These are phyloP conservation scores for Epichloe sibirici DNA, from an alignment of 2,329 filamentous ascomycete species.

Conservation along the genomic window DNA sequence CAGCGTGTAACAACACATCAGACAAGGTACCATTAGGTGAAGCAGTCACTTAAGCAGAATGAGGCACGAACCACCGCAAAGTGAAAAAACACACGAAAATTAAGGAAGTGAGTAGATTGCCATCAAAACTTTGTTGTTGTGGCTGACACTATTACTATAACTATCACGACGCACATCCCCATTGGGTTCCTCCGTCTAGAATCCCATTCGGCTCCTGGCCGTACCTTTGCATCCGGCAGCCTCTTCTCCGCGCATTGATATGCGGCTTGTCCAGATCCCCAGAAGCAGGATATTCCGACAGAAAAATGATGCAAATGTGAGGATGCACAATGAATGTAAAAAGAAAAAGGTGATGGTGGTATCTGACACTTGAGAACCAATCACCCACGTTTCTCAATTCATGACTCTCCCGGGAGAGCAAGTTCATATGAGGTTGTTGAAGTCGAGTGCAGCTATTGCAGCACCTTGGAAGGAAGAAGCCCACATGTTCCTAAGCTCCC, in stretches of 20 bases:
- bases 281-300: neutral
- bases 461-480: neutral
- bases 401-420: neutral
- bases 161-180: conserved; percentile 15
- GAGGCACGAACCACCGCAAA: too few relatives aligned
- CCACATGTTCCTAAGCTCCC: too few relatives aligned
- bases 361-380: neutral
- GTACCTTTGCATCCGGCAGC: conserved; percentile 6
- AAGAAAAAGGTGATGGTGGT: neutral
- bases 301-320: neutral
- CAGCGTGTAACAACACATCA: too few relatives aligned
- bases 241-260: conserved; percentile 4
- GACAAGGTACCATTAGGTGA: too few relatives aligned
- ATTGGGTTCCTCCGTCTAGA: neutral
- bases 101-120: conserved; percentile 3
- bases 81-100: neutral
- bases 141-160: conserved; percentile 14
- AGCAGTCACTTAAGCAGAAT: too few relatives aligned
- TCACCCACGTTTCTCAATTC: neutral
- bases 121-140: conserved; percentile 14
- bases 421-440: neutral
- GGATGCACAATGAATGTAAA: conserved; percentile 4
- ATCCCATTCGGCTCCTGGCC: conserved; percentile 6
- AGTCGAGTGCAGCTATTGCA: neutral
- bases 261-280: neutral